Evolutionary conservation across 805 yeast genomes (phyloP), one percentile per base, ranked within the genome.

Genomic region (Pachysolen tannophilus): DNA sequence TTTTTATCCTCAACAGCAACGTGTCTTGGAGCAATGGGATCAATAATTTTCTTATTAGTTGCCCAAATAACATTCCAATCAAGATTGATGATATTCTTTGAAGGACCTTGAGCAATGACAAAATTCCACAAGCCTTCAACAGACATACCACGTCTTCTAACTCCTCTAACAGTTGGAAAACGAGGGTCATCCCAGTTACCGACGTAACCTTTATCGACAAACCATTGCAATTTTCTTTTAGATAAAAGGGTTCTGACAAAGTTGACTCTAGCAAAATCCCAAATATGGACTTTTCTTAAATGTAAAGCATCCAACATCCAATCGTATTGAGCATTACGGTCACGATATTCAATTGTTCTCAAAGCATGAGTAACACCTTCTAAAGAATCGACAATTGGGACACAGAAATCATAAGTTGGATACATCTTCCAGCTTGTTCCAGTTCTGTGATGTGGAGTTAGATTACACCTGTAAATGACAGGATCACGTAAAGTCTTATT

Each of bases 1-100:
- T 84, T 66, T 42, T 66, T 56, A 30, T 61, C 55, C 28, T 69
- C 73, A 32, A 88, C 72, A 38, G 95, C 95, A 40, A 94, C 82
- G 56, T 82, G 87, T 66, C 98, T 83, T 54, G 98, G 96, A 28
- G 97, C 94, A 54, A 87, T 63, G 39, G 99, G 97, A 57, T 92
- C 99, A 58, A 92, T 90, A 48, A 90, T 73, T 69, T 92, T 92
- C 69, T 92, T 92, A 77, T 92, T 92, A 58, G 83, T 75, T 38
- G 97, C 92, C 99, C 99, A 92, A 53, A 92, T 88, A 45, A 86
- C 73, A 46, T 82, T 82, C 99, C 99, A 92, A 60, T 92, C 99
- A 56, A 92, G 70, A 69, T 94, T 92, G 56, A 92, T 81, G 53
- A 92, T 87, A 68, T 92, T 92, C 67, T 82, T 86, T 31, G 97